Conservation (phyloP, 73 alveolate species). For the Durusdinium trenchii region DNA sequence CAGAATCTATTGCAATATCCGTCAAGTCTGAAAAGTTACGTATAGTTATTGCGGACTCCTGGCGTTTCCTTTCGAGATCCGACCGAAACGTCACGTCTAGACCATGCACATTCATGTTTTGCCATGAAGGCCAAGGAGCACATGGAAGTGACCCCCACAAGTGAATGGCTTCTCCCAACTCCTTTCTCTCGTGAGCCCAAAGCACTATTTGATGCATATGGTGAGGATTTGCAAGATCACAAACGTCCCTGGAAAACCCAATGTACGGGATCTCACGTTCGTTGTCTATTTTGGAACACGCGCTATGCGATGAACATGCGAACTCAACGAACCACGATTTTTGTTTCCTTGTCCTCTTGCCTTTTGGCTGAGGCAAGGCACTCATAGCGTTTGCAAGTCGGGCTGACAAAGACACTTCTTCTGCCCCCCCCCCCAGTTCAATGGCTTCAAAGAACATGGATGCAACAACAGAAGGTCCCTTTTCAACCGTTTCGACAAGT, state of each 20-base stretch:
- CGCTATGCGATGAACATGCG: neutral
- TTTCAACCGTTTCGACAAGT: too few species aligned
- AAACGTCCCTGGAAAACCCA: neutral
- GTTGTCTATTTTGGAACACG: too few species aligned
- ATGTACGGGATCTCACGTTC: neutral
- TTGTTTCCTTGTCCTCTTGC: too few species aligned
- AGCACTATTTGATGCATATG: neutral
- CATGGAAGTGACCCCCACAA: conserved; percentile 6
- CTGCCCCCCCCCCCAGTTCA: neutral
- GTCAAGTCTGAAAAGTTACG: neutral
- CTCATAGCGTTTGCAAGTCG: neutral
- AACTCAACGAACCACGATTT: neutral
- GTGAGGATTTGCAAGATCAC: neutral
- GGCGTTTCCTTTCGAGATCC: neutral
- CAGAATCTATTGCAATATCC: neutral
- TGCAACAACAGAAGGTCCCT: neutral
- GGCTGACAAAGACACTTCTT: neutral
- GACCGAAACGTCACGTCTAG: neutral
- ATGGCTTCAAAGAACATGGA: neutral
- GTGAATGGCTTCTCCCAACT: neutral
- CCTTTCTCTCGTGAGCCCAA: neutral
- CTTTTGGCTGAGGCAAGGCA: too few species aligned
- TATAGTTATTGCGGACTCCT: neutral
- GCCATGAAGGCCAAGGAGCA: neutral
- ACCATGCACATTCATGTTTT: neutral